These are phyloP conservation scores for Abortiporus biennis DNA, from an alignment of 1,284 basidiomycete genomes.

Conservation along the genomic window DNA sequence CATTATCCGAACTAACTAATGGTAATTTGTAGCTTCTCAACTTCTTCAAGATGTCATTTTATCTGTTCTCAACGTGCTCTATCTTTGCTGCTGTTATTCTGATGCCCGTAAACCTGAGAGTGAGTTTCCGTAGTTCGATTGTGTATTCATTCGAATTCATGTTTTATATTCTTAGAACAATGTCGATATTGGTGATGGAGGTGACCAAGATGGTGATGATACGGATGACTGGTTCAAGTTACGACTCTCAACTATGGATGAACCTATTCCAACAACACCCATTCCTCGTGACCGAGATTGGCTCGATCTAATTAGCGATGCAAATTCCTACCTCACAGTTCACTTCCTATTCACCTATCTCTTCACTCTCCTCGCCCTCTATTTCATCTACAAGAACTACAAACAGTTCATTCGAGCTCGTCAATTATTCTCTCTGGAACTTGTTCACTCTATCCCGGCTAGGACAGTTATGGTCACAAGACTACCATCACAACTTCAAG, in stretches of 20 bases:
- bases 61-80: conserved; percentile 84
- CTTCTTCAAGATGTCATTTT: conserved; percentile 94
- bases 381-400: conserved; percentile 87
- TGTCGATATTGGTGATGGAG: conserved; percentile 59
- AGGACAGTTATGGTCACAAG: conserved; percentile 88
- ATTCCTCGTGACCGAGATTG: conserved; percentile 48
- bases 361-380: conserved; percentile 83
- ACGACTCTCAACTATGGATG: conserved; percentile 12
- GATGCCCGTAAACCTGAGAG: conserved; percentile 88
- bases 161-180: conserved; percentile 49
- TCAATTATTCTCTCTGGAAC: conserved; percentile 89
- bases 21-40: conserved; percentile 63
- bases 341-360: conserved; percentile 93
- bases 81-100: conserved; percentile 74
- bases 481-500: conserved; percentile 77
- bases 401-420: conserved; percentile 86
- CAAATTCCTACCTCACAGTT: conserved; percentile 78
- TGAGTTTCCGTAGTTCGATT: conserved; percentile 27
- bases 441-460: conserved; percentile 91
- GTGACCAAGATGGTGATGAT: conserved; percentile 41
- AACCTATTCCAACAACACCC: no score
- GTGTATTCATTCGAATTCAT: conserved; percentile 9
- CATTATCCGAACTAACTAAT: conserved; percentile 2
- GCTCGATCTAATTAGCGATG: conserved; percentile 82
- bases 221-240: conserved; percentile 22